Evolutionary conservation across 257 asterid genomes (phyloP).

Genomic region (Solanum pinnatisectum): DNA sequence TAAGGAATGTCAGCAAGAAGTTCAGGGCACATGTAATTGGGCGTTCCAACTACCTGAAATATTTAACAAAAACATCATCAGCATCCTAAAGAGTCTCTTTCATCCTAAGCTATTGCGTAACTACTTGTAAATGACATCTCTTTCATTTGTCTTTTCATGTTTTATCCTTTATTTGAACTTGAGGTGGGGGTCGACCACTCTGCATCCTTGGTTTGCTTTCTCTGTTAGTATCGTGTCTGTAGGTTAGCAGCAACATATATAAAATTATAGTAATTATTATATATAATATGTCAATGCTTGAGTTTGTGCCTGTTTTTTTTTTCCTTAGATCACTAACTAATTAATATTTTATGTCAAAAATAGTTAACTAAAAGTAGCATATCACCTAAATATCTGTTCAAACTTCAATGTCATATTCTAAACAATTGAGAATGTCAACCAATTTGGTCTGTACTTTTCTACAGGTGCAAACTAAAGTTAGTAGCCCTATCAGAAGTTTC

Average conservation of each 20-base stretch:
- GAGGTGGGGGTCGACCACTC: neutral
- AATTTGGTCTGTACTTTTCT: neutral
- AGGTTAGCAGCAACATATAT: neutral
- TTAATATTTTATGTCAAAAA: neutral
- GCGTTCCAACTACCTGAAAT: conserved; percentile 93
- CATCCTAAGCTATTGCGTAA: neutral
- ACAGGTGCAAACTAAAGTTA: neutral
- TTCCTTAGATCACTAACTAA: neutral
- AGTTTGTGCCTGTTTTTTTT: neutral
- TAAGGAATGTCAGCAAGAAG: conserved; percentile 98
- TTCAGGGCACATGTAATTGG: conserved; percentile 99
- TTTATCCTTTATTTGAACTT: neutral
- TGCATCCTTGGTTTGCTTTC: neutral
- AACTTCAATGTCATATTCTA: neutral
- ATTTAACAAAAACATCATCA: neutral
- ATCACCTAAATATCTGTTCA: neutral
- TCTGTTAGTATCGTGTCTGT: neutral
- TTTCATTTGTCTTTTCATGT: neutral
- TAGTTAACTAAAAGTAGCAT: neutral
- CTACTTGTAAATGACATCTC: neutral
- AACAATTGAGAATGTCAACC: neutral
- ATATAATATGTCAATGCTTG: neutral
- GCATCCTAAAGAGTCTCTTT: neutral
- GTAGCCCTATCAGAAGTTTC: neutral
- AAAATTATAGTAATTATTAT: neutral